Percentiles rank a stretch among this genome's conserved stretches.
Evolutionary conservation across 1,139 yeast species (phyloP).

Genomic region (Magnusiomyces suaveolens): DNA sequence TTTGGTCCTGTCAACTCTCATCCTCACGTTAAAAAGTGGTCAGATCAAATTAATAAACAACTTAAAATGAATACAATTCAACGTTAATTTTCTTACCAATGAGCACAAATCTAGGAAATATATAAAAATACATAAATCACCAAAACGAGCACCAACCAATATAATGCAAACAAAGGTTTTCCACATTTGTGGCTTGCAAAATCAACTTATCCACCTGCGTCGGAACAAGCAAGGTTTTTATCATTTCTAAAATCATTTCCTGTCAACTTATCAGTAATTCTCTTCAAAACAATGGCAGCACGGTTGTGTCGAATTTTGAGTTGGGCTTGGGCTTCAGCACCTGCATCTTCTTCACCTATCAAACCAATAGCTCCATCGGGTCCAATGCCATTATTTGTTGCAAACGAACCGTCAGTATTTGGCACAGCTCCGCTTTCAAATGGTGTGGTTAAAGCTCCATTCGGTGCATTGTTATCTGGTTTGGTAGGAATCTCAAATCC

Average conservation of each 20-base stretch:
- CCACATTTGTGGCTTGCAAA: conserved; percentile 94
- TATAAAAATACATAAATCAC: conserved; percentile 34
- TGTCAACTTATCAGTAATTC: conserved; percentile 85
- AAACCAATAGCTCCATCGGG: not conserved
- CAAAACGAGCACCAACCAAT: conserved; percentile 99
- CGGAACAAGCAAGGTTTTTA: conserved; percentile 62
- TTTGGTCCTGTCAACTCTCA: not conserved
- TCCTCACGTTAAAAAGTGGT: not conserved
- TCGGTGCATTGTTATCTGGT: conserved; percentile 41
- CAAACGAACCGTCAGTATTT: too few relatives aligned
- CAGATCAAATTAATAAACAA: not conserved
- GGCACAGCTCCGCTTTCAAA: conserved; percentile 9
- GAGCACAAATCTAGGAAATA: too few relatives aligned
- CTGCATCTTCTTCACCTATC: conserved; percentile 24
- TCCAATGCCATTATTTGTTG: conserved; percentile 1
- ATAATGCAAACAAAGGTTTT: conserved; percentile 90
- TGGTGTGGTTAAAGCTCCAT: conserved; percentile 5
- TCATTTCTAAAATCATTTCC: conserved; percentile 84
- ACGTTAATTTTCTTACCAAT: too few relatives aligned
- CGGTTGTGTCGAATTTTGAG: conserved; percentile 80
- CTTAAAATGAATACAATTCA: not conserved
- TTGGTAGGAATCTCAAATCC: conserved; percentile 89
- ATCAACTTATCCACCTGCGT: conserved; percentile 89
- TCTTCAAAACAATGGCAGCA: conserved; percentile 78
- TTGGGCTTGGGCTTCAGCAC: conserved; percentile 63